Percentiles rank a stretch among this genome's conserved stretches.
These are phyloP conservation scores for Phaseolus coccineus DNA, from an alignment of 331 rosid genomes.

Conservation along the genomic window DNA sequence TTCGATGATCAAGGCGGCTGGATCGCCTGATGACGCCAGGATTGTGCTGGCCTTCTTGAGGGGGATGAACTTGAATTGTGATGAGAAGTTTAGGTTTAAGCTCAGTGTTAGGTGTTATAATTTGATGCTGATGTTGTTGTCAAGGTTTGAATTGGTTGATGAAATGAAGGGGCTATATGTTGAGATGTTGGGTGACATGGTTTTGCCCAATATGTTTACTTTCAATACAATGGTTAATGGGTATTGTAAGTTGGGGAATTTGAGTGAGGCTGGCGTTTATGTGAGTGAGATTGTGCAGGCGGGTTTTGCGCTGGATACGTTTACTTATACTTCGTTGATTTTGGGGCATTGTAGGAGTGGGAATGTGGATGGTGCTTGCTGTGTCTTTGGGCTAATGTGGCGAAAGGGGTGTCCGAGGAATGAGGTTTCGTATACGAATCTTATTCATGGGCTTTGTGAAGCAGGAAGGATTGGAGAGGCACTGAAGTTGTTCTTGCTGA, in stretches of 20 bases:
- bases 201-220: constrained; percentile 61
- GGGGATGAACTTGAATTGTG: constrained; percentile 41
- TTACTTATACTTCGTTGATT: constrained; percentile 67
- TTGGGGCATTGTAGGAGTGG: constrained; percentile 64
- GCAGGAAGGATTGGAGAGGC: constrained; percentile 51
- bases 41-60: constrained; percentile 52
- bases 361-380: constrained; percentile 56
- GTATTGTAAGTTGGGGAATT: constrained; percentile 62
- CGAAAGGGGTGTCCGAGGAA: constrained; percentile 54
- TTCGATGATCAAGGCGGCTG: constrained; percentile 47
- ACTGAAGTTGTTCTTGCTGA: constrained; percentile 53
- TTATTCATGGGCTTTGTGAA: constrained; percentile 68
- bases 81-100: constrained; percentile 50
- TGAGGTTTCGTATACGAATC: constrained; percentile 63
- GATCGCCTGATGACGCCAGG: constrained; percentile 36
- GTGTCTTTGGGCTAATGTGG: constrained; percentile 55
- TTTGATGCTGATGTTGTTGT: constrained; percentile 55
- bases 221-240: constrained; percentile 70
- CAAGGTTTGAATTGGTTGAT: constrained; percentile 55
- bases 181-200: constrained; percentile 55
- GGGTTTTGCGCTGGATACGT: constrained; percentile 56
- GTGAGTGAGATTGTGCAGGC: constrained; percentile 56
- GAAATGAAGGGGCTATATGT: constrained; percentile 60
- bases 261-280: constrained; percentile 53
- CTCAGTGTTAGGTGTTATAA: constrained; percentile 63